Evolutionary conservation across 2,329 filamentous ascomycete genomes (phyloP).

Genomic region (Claviceps sp.): DNA sequence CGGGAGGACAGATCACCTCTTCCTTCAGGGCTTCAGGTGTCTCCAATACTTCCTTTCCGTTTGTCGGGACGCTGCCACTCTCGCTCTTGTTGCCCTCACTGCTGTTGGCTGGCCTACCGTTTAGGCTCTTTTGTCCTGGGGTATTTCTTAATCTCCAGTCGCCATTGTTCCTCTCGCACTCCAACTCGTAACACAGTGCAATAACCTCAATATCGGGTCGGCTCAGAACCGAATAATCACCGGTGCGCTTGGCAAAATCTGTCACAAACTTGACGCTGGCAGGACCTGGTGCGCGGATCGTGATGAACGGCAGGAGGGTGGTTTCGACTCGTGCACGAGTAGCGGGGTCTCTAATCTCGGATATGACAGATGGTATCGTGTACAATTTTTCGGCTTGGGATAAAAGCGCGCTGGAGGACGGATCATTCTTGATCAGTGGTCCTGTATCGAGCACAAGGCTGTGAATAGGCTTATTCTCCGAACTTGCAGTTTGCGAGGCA

Average conservation of each 20-base stretch:
- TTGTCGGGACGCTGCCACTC: constrained; percentile 24
- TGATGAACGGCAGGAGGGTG: constrained; percentile 73
- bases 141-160: constrained; percentile 71
- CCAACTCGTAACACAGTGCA: constrained; percentile 86
- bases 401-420: constrained; percentile 69
- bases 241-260: constrained; percentile 79
- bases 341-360: constrained; percentile 76
- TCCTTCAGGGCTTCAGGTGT: background rate
- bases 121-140: constrained; percentile 67
- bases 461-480: constrained; percentile 52
- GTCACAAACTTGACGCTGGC: constrained; percentile 68
- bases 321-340: constrained; percentile 74
- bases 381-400: constrained; percentile 63
- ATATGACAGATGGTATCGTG: constrained; percentile 74
- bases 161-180: constrained; percentile 79
- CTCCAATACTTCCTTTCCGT: constrained; percentile 10
- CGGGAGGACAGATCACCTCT: background rate
- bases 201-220: constrained; percentile 79
- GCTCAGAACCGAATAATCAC: constrained; percentile 79
- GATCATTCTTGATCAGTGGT: constrained; percentile 86
- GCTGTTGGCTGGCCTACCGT: constrained; percentile 38
- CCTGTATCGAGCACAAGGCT: constrained; percentile 82
- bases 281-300: constrained; percentile 57
- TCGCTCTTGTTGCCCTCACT: background rate
- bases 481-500: constrained; percentile 5